phyloP scores from a whole-genome alignment of 495 filamentous ascomycete species.

The Aspergillus haitiensis region DNA sequence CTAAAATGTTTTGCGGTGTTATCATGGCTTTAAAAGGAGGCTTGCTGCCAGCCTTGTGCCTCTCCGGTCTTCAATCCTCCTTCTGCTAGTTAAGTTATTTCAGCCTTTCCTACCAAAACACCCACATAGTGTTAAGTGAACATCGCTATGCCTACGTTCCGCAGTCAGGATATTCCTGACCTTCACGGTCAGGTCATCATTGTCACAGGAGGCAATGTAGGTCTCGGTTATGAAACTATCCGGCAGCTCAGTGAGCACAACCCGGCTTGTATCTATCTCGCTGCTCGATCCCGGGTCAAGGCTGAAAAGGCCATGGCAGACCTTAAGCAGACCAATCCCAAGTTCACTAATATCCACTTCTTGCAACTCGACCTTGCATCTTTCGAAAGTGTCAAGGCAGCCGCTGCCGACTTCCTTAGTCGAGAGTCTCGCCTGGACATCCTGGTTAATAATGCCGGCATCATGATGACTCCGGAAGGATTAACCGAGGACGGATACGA shows the following conservation, averaged over 20 bases:
- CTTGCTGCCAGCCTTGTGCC: too few relatives aligned
- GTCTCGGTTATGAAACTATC: slow-evolving; percentile 43
- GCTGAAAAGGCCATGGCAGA: slow-evolving; percentile 1
- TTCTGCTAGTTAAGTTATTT: too few relatives aligned
- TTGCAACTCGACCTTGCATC: slow-evolving; percentile 11
- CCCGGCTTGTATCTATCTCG: slow-evolving; percentile 8
- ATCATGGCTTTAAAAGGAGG: too few relatives aligned
- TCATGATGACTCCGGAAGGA: slow-evolving; percentile 9
- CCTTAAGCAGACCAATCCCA: background rate
- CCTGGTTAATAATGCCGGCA: slow-evolving; percentile 6
- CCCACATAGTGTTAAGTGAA: background rate
- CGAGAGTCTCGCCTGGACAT: slow-evolving; percentile 7
- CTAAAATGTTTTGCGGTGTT: too few relatives aligned
- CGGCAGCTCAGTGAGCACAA: slow-evolving; percentile 7
- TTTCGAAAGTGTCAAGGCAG: slow-evolving; percentile 6
- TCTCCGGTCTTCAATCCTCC: too few relatives aligned
- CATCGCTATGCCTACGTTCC: background rate
- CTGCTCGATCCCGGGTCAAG: slow-evolving; percentile 8
- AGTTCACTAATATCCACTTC: slow-evolving; percentile 2
- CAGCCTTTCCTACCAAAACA: too few relatives aligned
- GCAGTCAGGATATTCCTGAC: background rate
- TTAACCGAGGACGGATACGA: slow-evolving; percentile 3
- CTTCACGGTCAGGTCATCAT: slow-evolving; percentile 30
- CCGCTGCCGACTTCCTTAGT: slow-evolving; percentile 1
- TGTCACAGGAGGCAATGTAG: slow-evolving; percentile 43